Conservation (phyloP, 2,329 filamentous ascomycete species). For the Nemania sp. region DNA sequence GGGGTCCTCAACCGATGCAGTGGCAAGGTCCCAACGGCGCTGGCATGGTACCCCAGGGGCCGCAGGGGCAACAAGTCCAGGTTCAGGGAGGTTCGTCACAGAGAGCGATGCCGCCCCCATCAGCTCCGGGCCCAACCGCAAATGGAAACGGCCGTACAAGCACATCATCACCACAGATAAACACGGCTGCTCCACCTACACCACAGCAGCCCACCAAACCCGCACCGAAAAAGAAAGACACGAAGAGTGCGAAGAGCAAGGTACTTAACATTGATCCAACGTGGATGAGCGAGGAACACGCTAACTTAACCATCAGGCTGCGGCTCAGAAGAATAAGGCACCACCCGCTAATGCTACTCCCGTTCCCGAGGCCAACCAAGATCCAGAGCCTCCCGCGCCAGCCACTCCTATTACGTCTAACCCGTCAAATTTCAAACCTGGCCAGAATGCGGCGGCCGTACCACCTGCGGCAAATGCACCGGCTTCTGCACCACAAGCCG, state of each 20-base stretch:
- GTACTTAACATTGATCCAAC: slow-evolving; percentile 55
- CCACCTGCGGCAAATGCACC: slow-evolving; percentile 49
- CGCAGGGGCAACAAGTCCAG: slow-evolving; percentile 50
- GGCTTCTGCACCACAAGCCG: slow-evolving; percentile 49
- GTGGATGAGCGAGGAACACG: slow-evolving; percentile 11
- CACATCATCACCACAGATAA: slow-evolving; percentile 65
- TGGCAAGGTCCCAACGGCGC: slow-evolving; percentile 52
- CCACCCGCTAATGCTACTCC: slow-evolving; percentile 61
- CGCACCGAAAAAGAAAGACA: slow-evolving; percentile 77
- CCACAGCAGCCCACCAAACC: slow-evolving; percentile 74
- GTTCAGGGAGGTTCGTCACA: slow-evolving; percentile 75
- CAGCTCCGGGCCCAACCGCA: slow-evolving; percentile 56
- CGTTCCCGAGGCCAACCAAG: slow-evolving; percentile 58
- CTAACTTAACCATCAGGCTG: slow-evolving; percentile 51
- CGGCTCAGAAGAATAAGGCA: slow-evolving; percentile 64
- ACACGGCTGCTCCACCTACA: slow-evolving; percentile 72
- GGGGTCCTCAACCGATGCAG: slow-evolving; percentile 51
- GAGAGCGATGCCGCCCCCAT: slow-evolving; percentile 70
- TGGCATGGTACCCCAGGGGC: slow-evolving; percentile 49
- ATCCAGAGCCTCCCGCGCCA: slow-evolving; percentile 63
- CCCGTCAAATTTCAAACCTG: slow-evolving; percentile 50
- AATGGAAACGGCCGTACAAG: slow-evolving; percentile 55
- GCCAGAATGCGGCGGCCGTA: slow-evolving; percentile 47
- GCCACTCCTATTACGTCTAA: slow-evolving; percentile 68
- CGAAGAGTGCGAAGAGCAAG: slow-evolving; percentile 68